Evolutionary conservation across 331 rosid genomes (phyloP).

Genomic region (Quercus tomentella): DNA sequence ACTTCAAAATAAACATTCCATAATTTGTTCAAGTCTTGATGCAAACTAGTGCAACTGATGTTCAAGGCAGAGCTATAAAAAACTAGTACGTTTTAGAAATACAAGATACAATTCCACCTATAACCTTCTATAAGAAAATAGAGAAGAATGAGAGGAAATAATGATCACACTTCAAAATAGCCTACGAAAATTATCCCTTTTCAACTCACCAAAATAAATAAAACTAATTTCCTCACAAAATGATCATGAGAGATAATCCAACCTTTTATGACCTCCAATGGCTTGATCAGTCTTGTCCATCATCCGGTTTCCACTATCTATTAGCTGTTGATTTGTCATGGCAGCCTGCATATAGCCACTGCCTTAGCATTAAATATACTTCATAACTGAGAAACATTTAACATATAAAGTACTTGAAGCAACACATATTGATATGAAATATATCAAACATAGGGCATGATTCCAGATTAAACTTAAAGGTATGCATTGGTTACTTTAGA

Average conservation of each 20-base stretch:
- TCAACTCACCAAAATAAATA: background rate
- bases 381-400: background rate
- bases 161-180: background rate
- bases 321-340: no score
- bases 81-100: background rate
- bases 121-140: background rate
- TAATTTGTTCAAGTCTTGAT: background rate
- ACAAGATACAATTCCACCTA: no score
- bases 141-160: background rate
- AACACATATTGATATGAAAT: background rate
- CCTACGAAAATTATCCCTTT: background rate
- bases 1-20: background rate
- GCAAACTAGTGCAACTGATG: no score
- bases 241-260: slow-evolving; percentile 8
- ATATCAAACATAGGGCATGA: background rate
- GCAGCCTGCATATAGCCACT: no score
- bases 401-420: background rate
- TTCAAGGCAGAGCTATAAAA: background rate
- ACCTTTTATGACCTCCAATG: slow-evolving; percentile 88
- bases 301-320: no score
- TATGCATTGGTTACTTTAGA: background rate
- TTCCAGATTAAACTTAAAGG: background rate
- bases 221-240: background rate
- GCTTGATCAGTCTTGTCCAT: slow-evolving; percentile 84
- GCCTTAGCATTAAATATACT: no score